Evolutionary conservation across 2,329 filamentous ascomycete species (phyloP), one percentile per base, ranked within the genome.

Genomic region (Blastomyces gilchristii): DNA sequence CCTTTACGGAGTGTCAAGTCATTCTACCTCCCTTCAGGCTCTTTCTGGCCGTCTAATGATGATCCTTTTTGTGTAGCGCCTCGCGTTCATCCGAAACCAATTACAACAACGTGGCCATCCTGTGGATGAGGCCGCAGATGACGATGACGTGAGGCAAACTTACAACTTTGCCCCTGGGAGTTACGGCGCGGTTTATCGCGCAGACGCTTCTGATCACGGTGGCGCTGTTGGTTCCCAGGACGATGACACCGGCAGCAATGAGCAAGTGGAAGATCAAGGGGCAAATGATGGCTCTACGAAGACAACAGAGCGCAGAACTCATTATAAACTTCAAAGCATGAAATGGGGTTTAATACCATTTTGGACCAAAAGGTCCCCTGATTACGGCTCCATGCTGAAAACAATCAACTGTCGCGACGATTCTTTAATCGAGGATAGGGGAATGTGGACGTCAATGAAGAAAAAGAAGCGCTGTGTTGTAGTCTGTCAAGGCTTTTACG

Each of bases 351-450:
- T 99, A 7, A 81, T 97, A 16, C 93, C 94, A 0, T 96, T 88
- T 75, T 97, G 93, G 93, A 95, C 90, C 3, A 96, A 93, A 77
- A 83, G 87, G 14, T 86, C 86, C 61, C 90, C 91, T 0, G 86
- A 91, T 71, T 93, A 94, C 70, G 81, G 83, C 34, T 85, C 86
- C 0, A 81, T 91, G 74, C 82, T 96, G 80, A 90, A 88, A 71
- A 96, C 91, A 0, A 97, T 97, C 75, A 97, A 99, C 76, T 97
- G 93, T 73, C 87, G 93, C 2, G 90, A 93, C 71, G 93, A 97
- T 75, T 94, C 90, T 0, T 79, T 97, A 25, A 80, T 84, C 6
- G 83, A 87, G 11, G 82, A 87, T 9, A 84, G 86, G 5, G 91
- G 92, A 12, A 89, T 97, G 86, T 97, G 94, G 94, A 88, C 84